Evolutionary conservation across 2,329 filamentous ascomycete genomes (phyloP).

Genomic region (Alternaria sp.): DNA sequence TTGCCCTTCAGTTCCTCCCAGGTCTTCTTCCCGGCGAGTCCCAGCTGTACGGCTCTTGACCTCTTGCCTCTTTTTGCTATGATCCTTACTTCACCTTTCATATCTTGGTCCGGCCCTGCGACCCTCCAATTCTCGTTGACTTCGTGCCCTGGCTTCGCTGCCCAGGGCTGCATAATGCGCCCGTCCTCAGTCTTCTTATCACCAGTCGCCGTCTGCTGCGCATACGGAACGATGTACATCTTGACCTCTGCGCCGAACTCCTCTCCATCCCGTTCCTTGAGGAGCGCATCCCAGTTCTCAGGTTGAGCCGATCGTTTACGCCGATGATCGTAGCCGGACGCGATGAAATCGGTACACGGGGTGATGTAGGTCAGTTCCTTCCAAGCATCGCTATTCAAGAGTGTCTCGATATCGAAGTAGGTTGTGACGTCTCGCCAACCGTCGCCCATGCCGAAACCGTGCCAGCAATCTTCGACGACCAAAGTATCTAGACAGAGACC

Average conservation of each 20-base stretch:
- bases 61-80: slow-evolving; percentile 38
- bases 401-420: slow-evolving; percentile 42
- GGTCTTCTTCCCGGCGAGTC: slow-evolving; percentile 31
- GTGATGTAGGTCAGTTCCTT: slow-evolving; percentile 42
- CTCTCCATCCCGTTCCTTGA: slow-evolving; percentile 41
- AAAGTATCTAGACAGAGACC: slow-evolving; percentile 42
- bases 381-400: slow-evolving; percentile 44
- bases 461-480: slow-evolving; percentile 44
- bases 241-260: slow-evolving; percentile 38
- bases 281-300: slow-evolving; percentile 36
- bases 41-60: slow-evolving; percentile 33
- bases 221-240: slow-evolving; percentile 40
- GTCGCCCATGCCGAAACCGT: slow-evolving; percentile 43
- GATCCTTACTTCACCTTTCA: slow-evolving; percentile 44
- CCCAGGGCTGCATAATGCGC: slow-evolving; percentile 35
- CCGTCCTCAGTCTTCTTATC: slow-evolving; percentile 24
- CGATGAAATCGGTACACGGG: slow-evolving; percentile 44
- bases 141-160: slow-evolving; percentile 38
- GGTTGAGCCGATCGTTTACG: slow-evolving; percentile 38
- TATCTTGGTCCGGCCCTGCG: slow-evolving; percentile 36
- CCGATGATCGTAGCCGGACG: slow-evolving; percentile 42
- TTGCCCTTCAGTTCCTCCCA: slow-evolving; percentile 43
- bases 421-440: slow-evolving; percentile 45
- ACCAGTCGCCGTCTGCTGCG: slow-evolving; percentile 19
- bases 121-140: slow-evolving; percentile 36